These are phyloP conservation scores for Thermochaetoides dissita DNA, from an alignment of 2,329 filamentous ascomycete genomes.

Conservation along the genomic window DNA sequence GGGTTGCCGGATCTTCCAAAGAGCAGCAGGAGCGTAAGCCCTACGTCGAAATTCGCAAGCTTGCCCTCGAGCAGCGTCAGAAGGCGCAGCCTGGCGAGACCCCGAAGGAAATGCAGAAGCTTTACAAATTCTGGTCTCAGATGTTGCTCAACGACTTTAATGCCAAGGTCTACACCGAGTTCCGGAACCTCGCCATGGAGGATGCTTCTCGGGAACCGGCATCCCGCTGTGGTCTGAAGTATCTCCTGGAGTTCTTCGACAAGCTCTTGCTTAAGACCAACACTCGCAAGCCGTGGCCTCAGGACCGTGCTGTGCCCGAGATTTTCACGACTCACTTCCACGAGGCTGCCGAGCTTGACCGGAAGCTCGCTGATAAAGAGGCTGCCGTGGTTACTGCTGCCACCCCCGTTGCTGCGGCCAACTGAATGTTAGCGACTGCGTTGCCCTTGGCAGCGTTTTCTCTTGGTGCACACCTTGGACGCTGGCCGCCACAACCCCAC, in stretches of 20 bases:
- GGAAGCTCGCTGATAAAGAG: conserved; percentile 2
- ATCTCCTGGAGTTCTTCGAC: conserved; percentile 51
- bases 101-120: conserved; percentile 46
- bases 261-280: conserved; percentile 16
- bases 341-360: conserved; percentile 15
- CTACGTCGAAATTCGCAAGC: conserved; percentile 25
- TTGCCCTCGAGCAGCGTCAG: conserved; percentile 26
- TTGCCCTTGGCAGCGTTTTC: no score
- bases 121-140: conserved; percentile 64
- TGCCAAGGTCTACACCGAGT: conserved; percentile 60
- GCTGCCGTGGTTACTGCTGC: conserved; percentile 1
- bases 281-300: conserved; percentile 14
- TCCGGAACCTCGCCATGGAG: conserved; percentile 51
- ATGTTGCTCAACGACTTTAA: conserved; percentile 64
- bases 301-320: conserved; percentile 16
- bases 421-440: no score
- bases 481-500: no score
- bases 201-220: conserved; percentile 37
- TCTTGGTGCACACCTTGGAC: no score
- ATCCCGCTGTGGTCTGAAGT: conserved; percentile 42
- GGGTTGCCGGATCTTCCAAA: conserved; percentile 8
- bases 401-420: neutral
- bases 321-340: conserved; percentile 18
- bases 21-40: conserved; percentile 10
- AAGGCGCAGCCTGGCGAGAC: conserved; percentile 22